phyloP scores from a whole-genome alignment of 140 eudicot genomes.

The Erigeron philadelphicus region DNA sequence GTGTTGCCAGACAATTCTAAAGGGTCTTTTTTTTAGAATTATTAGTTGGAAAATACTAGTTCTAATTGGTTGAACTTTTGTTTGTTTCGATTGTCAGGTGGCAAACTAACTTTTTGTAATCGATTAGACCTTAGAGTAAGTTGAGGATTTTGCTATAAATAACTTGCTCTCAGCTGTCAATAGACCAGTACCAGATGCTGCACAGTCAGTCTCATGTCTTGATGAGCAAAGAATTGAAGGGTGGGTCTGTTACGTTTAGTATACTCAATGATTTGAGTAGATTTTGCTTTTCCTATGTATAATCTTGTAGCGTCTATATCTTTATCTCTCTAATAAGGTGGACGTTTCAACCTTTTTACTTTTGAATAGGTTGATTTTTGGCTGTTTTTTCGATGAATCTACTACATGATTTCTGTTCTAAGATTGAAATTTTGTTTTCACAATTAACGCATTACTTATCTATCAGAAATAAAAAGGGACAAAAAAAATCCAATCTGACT shows the following conservation, averaged over 20 bases:
- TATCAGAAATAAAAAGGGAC: background rate
- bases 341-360: background rate
- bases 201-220: conserved; percentile 30
- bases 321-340: background rate
- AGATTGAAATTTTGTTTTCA: too few species aligned
- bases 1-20: background rate
- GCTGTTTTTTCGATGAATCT: background rate
- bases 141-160: conserved; percentile 72
- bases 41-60: background rate
- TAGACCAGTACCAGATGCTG: conserved; percentile 35
- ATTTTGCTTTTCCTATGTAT: background rate
- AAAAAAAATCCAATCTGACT: background rate
- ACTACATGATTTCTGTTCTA: too few species aligned
- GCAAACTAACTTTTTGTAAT: conserved; percentile 77
- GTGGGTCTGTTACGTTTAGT: conserved; percentile 37
- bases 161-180: conserved; percentile 72
- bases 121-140: conserved; percentile 47
- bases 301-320: background rate
- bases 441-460: too few species aligned
- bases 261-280: background rate
- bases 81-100: conserved; percentile 56
- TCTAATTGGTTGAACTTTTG: conserved; percentile 17
- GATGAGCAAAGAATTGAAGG: conserved; percentile 54
- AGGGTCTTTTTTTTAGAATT: background rate
- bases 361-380: background rate